Evolutionary conservation across 192 early-diverging fungal species (phyloP), one percentile per base, ranked within the genome.

Genomic region (Coemansia sp.): DNA sequence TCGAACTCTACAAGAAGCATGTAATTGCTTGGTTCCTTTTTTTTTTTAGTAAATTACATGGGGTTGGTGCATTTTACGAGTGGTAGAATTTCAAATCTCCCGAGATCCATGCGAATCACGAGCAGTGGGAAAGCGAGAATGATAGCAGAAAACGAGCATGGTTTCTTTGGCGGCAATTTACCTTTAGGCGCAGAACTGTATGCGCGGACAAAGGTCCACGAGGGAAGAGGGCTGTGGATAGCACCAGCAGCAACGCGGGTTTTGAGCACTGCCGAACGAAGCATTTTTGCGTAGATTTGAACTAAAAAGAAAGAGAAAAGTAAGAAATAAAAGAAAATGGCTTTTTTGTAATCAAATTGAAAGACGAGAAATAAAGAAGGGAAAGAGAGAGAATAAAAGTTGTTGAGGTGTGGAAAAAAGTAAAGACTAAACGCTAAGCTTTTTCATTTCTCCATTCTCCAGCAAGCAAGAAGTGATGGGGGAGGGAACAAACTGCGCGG

Each of bases 1-100:
- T 95, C 93, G 68, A 89, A 88, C 78, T 91, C 91, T 82, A 82
- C 57, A 54, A 12, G 32, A 39, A 13, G 56, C 46, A 58, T 16
- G 13, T 26, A 26, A 26, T 26, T 26, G 3, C 26, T 26, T 26
- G 26, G 26, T 26, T 26, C 3, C 26, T 3, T 26, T 3, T 26
- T 26, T 26, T 26, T 26, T 26, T 26, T 26, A 26, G 26, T 26
- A 26, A 26, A 26, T 26, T 26, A 26, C 26, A 26, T 26, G 26
- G 26, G 26, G 41, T 39, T 19, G 39, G 41, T 15, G 26, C 13
- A 16, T 18, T 56, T 56, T 56, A 2, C 10, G 5, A 54, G 51
- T 26, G 26, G 26, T 26, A 26, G 1, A 26, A 26, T 26, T 26
- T 26, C 26, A 26, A 26, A 26, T 26, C 26, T 2, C 26, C 26